phyloP scores from a whole-genome alignment of 352 stramenopile genomes.

The Globisporangium splendens region DNA sequence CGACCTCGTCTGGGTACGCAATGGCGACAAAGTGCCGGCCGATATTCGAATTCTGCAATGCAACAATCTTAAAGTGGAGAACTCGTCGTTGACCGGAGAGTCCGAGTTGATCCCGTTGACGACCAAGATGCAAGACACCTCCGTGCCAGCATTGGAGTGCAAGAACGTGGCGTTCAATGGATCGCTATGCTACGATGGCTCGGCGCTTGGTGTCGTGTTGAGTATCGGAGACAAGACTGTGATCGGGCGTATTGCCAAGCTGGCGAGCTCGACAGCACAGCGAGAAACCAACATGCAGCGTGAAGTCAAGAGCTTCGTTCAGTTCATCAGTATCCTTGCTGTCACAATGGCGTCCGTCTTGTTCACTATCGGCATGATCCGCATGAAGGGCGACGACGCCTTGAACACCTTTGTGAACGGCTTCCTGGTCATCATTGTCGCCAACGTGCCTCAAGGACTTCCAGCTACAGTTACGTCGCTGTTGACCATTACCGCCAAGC shows the following conservation, averaged over 20 bases:
- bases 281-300: constrained; percentile 42
- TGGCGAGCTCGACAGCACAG: constrained; percentile 27
- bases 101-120: constrained; percentile 38
- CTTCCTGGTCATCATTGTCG: constrained; percentile 53
- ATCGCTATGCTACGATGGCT: constrained; percentile 44
- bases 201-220: constrained; percentile 37
- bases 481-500: constrained; percentile 84
- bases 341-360: constrained; percentile 27
- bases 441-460: constrained; percentile 83
- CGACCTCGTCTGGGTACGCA: constrained; percentile 46
- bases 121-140: constrained; percentile 18
- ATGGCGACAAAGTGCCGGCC: constrained; percentile 52
- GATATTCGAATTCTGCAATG: constrained; percentile 43
- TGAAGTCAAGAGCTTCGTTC: constrained; percentile 42
- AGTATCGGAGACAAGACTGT: constrained; percentile 48
- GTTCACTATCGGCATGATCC: constrained; percentile 31
- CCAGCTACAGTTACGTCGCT: constrained; percentile 88
- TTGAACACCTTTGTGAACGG: constrained; percentile 40
- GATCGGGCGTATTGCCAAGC: constrained; percentile 44
- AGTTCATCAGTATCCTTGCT: constrained; percentile 37
- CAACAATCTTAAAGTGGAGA: constrained; percentile 55
- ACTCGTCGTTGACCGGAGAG: constrained; percentile 64
- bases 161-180: constrained; percentile 48
- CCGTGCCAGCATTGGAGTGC: constrained; percentile 33
- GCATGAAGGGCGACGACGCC: constrained; percentile 31